Conservation (phyloP, 108 stramenopile genomes). For the Mediolabrus comicus region DNA sequence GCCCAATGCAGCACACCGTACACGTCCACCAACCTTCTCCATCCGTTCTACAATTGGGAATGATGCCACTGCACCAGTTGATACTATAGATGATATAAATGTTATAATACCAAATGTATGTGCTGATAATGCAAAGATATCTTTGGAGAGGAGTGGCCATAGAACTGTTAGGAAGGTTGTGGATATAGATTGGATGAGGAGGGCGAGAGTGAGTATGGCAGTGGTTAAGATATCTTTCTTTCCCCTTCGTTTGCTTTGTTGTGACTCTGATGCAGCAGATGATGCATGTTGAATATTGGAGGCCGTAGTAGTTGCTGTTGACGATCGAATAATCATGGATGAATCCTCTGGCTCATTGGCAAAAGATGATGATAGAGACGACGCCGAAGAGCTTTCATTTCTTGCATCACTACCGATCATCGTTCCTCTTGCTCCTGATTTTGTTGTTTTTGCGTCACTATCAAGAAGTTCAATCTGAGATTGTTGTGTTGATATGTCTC, state of each 20-base stretch:
- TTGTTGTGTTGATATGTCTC: neutral
- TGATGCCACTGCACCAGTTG: conserved; percentile 23
- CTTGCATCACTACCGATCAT: neutral
- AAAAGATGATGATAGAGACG: conserved; percentile 7
- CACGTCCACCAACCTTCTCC: conserved; percentile 16
- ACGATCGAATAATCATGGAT: neutral
- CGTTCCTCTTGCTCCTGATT: neutral
- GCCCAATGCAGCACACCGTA: conserved; percentile 26
- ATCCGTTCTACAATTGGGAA: conserved; percentile 28
- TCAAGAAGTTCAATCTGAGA: neutral
- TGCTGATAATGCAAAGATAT: conserved; percentile 26
- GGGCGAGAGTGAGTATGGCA: conserved; percentile 11
- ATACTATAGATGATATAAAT: conserved; percentile 22
- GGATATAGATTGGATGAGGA: conserved; percentile 27
- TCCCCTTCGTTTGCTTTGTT: neutral
- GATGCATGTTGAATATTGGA: too few species aligned
- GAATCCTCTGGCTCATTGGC: conserved; percentile 14
- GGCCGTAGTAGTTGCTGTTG: neutral
- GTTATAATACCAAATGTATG: conserved; percentile 33
- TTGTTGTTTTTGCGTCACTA: neutral
- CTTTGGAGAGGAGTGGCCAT: conserved; percentile 28
- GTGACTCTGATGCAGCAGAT: too few species aligned
- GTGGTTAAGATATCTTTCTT: neutral
- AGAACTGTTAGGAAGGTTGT: conserved; percentile 26
- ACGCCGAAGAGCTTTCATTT: neutral